phyloP scores from a whole-genome alignment of 163 green algal species.

The Scenedesmus sp. region DNA sequence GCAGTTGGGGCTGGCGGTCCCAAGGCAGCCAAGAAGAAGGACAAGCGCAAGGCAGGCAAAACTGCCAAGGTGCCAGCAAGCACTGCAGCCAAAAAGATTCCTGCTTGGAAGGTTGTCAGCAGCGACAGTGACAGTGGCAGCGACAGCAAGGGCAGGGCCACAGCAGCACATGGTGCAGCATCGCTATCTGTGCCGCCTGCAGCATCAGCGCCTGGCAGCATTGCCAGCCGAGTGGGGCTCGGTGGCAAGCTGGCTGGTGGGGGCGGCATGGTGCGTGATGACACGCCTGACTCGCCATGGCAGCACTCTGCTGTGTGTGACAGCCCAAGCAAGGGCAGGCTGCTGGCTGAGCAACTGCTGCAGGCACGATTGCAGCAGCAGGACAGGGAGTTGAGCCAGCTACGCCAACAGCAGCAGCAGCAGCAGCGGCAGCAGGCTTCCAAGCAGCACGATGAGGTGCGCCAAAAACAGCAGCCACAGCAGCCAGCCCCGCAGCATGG shows the following conservation, averaged over 20 bases:
- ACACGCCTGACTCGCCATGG: not conserved
- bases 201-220: not conserved
- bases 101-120: slow-evolving; percentile 31
- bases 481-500: not conserved
- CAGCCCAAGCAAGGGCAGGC: slow-evolving; percentile 29
- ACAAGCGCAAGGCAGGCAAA: slow-evolving; percentile 40
- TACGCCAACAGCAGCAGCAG: not conserved
- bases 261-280: not conserved
- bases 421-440: not conserved
- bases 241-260: not conserved
- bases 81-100: slow-evolving; percentile 8
- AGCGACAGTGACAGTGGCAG: not conserved
- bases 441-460: not conserved
- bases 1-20: not conserved
- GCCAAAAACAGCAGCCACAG: not conserved
- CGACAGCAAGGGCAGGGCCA: not conserved
- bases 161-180: not conserved
- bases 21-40: slow-evolving; percentile 34
- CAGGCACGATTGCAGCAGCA: slow-evolving; percentile 43
- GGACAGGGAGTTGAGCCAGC: slow-evolving; percentile 26
- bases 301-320: not conserved
- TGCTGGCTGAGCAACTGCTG: slow-evolving; percentile 47
- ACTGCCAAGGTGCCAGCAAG: not conserved
- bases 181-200: not conserved
- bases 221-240: not conserved